These are phyloP conservation scores for Hebeloma cylindrosporum DNA, from an alignment of 768 basidiomycete species.

Conservation along the genomic window DNA sequence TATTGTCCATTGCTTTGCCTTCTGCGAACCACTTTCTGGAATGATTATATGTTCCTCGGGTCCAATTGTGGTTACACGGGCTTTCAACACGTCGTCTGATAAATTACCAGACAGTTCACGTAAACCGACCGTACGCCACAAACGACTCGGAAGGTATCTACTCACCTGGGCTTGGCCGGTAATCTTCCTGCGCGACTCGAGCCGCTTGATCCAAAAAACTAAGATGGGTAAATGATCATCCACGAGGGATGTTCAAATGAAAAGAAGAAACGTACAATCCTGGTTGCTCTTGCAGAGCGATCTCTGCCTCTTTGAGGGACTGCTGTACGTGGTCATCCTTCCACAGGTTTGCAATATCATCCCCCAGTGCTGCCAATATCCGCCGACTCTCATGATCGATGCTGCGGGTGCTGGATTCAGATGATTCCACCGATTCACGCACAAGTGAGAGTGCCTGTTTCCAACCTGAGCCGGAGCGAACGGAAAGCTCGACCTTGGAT, in stretches of 20 bases:
- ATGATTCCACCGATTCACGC: conserved; percentile 25
- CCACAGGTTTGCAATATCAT: conserved; percentile 59
- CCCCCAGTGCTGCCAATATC: conserved; percentile 52
- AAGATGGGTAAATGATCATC: not conserved
- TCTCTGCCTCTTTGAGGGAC: conserved; percentile 40
- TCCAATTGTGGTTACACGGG: conserved; percentile 79
- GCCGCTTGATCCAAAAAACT: conserved; percentile 61
- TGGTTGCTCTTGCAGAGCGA: conserved; percentile 54
- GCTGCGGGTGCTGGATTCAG: conserved; percentile 10
- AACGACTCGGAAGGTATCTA: no score
- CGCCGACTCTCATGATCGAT: conserved; percentile 42
- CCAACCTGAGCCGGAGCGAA: conserved; percentile 52
- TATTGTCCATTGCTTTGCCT: conserved; percentile 73
- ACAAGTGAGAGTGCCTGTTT: conserved; percentile 42
- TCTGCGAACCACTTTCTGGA: conserved; percentile 55
- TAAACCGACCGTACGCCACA: no score
- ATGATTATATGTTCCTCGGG: conserved; percentile 78
- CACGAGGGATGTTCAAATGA: not conserved
- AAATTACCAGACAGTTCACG: no score
- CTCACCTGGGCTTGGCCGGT: conserved; percentile 53
- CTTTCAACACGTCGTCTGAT: conserved; percentile 82
- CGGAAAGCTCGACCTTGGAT: conserved; percentile 43
- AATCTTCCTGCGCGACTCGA: conserved; percentile 50
- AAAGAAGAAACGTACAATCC: conserved; percentile 56
- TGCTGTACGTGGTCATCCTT: conserved; percentile 43